Base-by-base conservation (phyloP, 345 rosid species). In the Eucalyptus globulus region DNA sequence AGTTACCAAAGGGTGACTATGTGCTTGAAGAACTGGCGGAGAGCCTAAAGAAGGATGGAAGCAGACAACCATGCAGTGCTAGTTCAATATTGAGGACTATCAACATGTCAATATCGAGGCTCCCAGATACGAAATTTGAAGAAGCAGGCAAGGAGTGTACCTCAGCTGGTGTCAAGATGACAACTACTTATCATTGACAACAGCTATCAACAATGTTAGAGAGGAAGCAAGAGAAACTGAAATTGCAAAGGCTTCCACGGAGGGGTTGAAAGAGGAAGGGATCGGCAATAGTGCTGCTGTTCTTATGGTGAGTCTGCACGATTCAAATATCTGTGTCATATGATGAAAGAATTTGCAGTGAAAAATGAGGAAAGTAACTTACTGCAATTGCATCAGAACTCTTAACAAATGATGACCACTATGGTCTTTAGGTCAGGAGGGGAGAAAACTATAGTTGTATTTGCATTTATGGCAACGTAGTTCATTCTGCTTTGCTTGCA, bases 1-100 rank as follows among this genome's bases (percentile, higher is more conserved):
- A 96, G 91, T 87, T 95, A 65, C 98, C 99, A 3, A 98, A 95
- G 93, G 99, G 99, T 80, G 99, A 98, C 91, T 93, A 87, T 22
- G 99, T 98, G 85, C 94, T 98, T 29, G 93, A 93, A 89, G 94
- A 95, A 92, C 94, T 98, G 19, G 95, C 97, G 3, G 94, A 93
- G 88, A 93, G 96, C 93, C 88, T 94, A 43, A 97, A 97, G 94
- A 92, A 89, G 86, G 92, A 60, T 50, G 49, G 89, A 54, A 80
- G 87, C 24, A 92, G 90, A 90, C 95, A 91, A 88, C 92, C 95
- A 3, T 95, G 96, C 89, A 93, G 94, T 90, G 98, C 96, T 67
- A 94, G 97, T 93, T 95, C 97, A 43, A 91, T 98, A 88, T 89
- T 98, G 91, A 95, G 94, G 92, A 93, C 83, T 76, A 89, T 96